Conservation (phyloP, 2,329 filamentous ascomycete genomes). For the Fusarium brachygibbosum region DNA sequence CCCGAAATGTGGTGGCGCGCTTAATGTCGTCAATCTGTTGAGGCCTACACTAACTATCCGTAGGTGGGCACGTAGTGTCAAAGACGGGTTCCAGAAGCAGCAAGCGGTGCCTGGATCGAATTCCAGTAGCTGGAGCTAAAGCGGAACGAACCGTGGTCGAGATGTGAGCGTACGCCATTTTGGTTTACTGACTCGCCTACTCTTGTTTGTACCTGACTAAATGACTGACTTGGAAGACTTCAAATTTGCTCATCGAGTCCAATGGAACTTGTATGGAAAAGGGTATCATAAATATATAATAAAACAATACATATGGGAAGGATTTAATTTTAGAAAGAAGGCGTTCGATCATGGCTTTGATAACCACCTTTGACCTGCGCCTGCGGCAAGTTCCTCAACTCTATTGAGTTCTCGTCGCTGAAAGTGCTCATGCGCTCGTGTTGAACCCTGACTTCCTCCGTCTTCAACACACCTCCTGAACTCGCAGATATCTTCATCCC, state of each 20-base stretch:
- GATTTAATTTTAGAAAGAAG: slow-evolving; percentile 14
- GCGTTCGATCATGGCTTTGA: background rate
- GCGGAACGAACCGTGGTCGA: background rate
- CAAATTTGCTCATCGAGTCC: background rate
- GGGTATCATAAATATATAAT: slow-evolving; percentile 7
- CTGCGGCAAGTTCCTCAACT: slow-evolving; percentile 33
- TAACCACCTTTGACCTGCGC: slow-evolving; percentile 6
- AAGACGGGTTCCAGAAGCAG: no score
- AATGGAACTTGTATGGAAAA: background rate
- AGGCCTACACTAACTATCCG: no score
- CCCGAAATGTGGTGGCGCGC: no score
- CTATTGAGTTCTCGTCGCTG: slow-evolving; percentile 43
- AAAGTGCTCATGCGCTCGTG: slow-evolving; percentile 43
- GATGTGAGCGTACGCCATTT: background rate
- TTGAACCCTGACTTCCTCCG: slow-evolving; percentile 49
- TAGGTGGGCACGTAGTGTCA: background rate
- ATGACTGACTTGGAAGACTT: no score
- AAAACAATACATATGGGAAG: background rate
- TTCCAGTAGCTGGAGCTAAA: background rate
- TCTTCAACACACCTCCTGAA: slow-evolving; percentile 49
- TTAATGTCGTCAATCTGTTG: no score
- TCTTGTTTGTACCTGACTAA: background rate
- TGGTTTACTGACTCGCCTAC: background rate
- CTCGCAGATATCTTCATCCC: slow-evolving; percentile 20
- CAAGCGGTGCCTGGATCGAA: background rate